These are phyloP conservation scores for Fagus sylvatica DNA, from an alignment of 306 rosid genomes.

Conservation along the genomic window DNA sequence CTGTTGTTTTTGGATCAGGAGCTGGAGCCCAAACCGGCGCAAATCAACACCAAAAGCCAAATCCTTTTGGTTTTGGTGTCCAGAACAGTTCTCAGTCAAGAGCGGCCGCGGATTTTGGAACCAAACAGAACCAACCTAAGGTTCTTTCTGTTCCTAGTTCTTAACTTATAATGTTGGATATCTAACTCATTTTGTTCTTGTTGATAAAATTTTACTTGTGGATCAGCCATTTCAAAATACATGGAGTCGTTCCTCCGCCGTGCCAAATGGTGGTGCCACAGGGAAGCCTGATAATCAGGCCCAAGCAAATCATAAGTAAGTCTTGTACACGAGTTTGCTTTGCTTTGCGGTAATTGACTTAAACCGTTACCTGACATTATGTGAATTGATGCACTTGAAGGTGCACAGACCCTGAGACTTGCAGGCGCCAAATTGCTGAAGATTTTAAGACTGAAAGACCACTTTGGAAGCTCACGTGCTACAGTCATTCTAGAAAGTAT, in stretches of 20 bases:
- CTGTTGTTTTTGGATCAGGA: slow-evolving; percentile 37
- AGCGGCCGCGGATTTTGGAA: slow-evolving; percentile 32
- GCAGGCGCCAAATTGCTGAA: slow-evolving; percentile 69
- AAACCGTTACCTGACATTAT: slow-evolving; percentile 19
- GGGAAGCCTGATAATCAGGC: slow-evolving; percentile 52
- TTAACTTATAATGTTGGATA: background rate
- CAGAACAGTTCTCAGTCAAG: slow-evolving; percentile 49
- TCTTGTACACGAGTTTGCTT: slow-evolving; percentile 20
- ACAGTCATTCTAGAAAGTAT: slow-evolving; percentile 73
- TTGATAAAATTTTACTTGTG: slow-evolving; percentile 30
- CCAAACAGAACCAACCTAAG: slow-evolving; percentile 55
- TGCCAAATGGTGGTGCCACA: slow-evolving; percentile 29
- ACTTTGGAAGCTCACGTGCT: slow-evolving; percentile 89
- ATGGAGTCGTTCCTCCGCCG: slow-evolving; percentile 67
- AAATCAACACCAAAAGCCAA: slow-evolving; percentile 49
- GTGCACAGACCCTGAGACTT: slow-evolving; percentile 80
- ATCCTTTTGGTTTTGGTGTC: slow-evolving; percentile 82
- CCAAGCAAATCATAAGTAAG: slow-evolving; percentile 63
- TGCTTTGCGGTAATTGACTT: slow-evolving; percentile 1
- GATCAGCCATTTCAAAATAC: slow-evolving; percentile 76
- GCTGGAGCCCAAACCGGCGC: slow-evolving; percentile 42
- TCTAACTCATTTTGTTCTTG: background rate
- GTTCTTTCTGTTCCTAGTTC: slow-evolving; percentile 35
- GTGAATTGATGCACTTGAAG: slow-evolving; percentile 40
- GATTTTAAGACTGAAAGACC: slow-evolving; percentile 82